Evolutionary conservation across 2,329 filamentous ascomycete species (phyloP).

Genomic region (Juglanconis sp.): DNA sequence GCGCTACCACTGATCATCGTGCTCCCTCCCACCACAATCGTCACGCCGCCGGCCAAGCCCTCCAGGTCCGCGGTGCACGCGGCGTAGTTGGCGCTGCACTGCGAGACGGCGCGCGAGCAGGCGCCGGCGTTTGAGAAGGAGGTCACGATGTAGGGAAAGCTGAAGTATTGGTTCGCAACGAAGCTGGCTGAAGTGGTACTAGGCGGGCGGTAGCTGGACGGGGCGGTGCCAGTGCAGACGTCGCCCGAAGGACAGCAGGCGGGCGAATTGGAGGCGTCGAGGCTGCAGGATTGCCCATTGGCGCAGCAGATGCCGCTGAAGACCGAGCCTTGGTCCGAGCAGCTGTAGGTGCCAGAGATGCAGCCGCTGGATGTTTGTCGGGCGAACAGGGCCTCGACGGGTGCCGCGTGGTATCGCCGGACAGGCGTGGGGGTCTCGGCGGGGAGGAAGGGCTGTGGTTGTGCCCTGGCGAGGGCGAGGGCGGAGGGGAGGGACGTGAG

Average conservation of each 20-base stretch:
- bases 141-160: slow-evolving; percentile 56
- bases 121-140: slow-evolving; percentile 48
- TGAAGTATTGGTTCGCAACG: slow-evolving; percentile 57
- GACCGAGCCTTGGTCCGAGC: slow-evolving; percentile 42
- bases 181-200: slow-evolving; percentile 42
- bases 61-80: slow-evolving; percentile 50
- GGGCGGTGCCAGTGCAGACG: slow-evolving; percentile 55
- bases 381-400: slow-evolving; percentile 17
- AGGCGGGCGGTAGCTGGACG: slow-evolving; percentile 32
- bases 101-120: slow-evolving; percentile 49
- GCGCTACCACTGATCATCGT: slow-evolving; percentile 43
- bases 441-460: slow-evolving; percentile 27
- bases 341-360: slow-evolving; percentile 47
- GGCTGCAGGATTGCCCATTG: slow-evolving; percentile 46
- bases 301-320: slow-evolving; percentile 52
- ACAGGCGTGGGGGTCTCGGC: slow-evolving; percentile 24
- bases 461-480: slow-evolving; percentile 21
- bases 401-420: slow-evolving; percentile 12
- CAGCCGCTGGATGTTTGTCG: slow-evolving; percentile 33
- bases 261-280: slow-evolving; percentile 46
- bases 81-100: slow-evolving; percentile 53
- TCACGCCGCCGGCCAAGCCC: slow-evolving; percentile 42
- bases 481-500: slow-evolving; percentile 17
- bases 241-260: slow-evolving; percentile 50
- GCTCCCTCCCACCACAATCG: slow-evolving; percentile 52